phyloP scores from a whole-genome alignment of 2,329 filamentous ascomycete species.

The Lachnum nothofagi region DNA sequence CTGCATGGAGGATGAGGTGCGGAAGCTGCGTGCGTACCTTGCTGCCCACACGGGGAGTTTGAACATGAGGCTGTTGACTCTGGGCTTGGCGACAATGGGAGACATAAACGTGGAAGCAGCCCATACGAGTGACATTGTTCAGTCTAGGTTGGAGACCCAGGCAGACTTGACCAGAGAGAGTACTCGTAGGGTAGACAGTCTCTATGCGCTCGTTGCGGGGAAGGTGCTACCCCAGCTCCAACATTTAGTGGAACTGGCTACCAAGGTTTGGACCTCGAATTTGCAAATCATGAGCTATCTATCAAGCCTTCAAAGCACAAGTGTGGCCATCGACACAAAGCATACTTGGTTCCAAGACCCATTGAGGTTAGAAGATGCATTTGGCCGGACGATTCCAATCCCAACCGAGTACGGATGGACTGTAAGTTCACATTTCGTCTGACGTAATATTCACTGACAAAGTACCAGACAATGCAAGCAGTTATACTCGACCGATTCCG shows the following conservation, averaged over 20 bases:
- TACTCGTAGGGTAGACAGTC: neutral
- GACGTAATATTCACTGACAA: neutral
- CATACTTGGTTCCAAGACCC: constrained; percentile 15
- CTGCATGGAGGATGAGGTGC: no score
- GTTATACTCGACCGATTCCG: constrained; percentile 9
- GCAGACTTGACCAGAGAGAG: neutral
- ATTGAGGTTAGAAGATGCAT: constrained; percentile 12
- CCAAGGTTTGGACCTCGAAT: neutral
- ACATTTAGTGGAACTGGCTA: neutral
- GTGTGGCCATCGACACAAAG: neutral
- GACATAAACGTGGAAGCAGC: neutral
- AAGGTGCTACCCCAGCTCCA: neutral
- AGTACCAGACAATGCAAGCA: neutral
- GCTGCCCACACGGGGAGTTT: no score
- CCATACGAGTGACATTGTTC: neutral
- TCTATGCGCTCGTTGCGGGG: neutral
- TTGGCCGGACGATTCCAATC: constrained; percentile 9
- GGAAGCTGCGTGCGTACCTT: no score
- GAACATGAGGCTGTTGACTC: no score
- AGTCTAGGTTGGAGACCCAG: neutral
- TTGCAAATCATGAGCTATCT: neutral
- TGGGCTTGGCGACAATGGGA: neutral
- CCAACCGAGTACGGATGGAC: constrained; percentile 13
- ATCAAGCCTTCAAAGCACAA: neutral
- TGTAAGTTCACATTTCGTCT: neutral